phyloP scores from a whole-genome alignment of 1,284 basidiomycete genomes.

The Meira miltonrushii region DNA sequence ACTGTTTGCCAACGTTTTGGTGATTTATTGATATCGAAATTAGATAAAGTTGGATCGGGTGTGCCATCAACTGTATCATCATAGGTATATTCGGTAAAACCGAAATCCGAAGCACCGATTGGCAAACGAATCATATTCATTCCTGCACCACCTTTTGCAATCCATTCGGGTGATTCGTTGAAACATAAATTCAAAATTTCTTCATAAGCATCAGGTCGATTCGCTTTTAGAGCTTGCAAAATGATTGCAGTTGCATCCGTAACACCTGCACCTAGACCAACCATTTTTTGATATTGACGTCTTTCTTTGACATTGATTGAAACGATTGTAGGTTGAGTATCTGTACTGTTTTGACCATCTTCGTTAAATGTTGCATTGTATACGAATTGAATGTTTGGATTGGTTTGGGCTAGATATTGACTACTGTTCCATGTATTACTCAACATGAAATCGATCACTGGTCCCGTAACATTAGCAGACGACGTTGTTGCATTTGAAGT shows the following conservation, averaged over 20 bases:
- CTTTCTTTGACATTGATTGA: conserved; percentile 19
- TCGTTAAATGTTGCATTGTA: conserved; percentile 10
- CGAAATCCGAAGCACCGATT: conserved; percentile 35
- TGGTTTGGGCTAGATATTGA: conserved; percentile 20
- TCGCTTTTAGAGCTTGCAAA: conserved; percentile 28
- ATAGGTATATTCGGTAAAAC: conserved; percentile 26
- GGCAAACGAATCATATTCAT: conserved; percentile 30
- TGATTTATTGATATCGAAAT: conserved; percentile 31
- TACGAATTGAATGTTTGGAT: conserved; percentile 22
- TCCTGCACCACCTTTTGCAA: conserved; percentile 21
- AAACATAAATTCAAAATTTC: conserved; percentile 33
- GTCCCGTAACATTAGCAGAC: background rate
- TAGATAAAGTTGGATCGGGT: conserved; percentile 19
- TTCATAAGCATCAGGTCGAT: conserved; percentile 25
- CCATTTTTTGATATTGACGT: conserved; percentile 18
- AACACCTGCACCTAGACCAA: conserved; percentile 28
- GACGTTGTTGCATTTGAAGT: too few species aligned
- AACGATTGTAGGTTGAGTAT: conserved; percentile 18
- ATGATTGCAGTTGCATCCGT: conserved; percentile 34
- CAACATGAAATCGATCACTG: conserved; percentile 25
- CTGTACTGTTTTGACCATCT: conserved; percentile 2
- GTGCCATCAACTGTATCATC: conserved; percentile 35
- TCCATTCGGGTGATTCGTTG: conserved; percentile 23
- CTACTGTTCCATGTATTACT: conserved; percentile 23
- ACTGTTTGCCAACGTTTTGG: conserved; percentile 33